Evolutionary conservation across 2,329 filamentous ascomycete genomes (phyloP).

Genomic region (Botrytis deweyae): DNA sequence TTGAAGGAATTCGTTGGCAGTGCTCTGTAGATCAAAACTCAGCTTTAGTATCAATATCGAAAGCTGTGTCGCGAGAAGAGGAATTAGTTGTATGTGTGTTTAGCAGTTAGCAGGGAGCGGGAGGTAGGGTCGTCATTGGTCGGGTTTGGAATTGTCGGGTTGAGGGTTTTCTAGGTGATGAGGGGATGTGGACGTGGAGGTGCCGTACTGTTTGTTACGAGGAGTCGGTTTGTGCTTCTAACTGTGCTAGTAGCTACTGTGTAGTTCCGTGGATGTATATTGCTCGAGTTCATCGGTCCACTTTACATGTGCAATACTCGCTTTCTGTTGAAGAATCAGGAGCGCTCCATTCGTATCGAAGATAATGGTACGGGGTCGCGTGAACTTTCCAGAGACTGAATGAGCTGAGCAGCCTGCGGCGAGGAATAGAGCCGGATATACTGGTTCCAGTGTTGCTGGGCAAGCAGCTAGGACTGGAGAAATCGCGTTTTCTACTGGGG

Average conservation of each 20-base stretch:
- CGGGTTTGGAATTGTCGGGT: conserved; percentile 42
- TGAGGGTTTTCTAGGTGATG: neutral
- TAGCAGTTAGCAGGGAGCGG: conserved; percentile 64
- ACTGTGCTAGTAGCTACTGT: conserved; percentile 53
- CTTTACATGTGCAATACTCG: conserved; percentile 34
- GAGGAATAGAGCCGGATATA: conserved; percentile 30
- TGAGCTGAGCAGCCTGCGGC: conserved; percentile 36
- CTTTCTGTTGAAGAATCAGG: conserved; percentile 36
- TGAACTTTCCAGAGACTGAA: conserved; percentile 33
- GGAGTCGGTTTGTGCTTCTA: conserved; percentile 45
- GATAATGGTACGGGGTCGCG: conserved; percentile 35
- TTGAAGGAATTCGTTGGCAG: conserved; percentile 64
- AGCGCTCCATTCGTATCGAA: conserved; percentile 39
- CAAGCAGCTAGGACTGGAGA: no score
- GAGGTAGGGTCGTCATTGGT: conserved; percentile 60
- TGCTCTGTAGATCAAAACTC: conserved; percentile 53
- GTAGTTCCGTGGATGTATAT: conserved; percentile 66
- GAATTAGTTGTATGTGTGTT: conserved; percentile 51
- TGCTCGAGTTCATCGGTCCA: conserved; percentile 42
- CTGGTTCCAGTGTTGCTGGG: conserved; percentile 7
- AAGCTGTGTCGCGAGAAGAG: conserved; percentile 62
- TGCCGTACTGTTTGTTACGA: conserved; percentile 54
- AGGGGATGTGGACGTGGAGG: neutral
- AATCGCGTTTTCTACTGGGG: no score
- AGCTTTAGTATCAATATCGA: conserved; percentile 60